Evolutionary conservation across 2,329 filamentous ascomycete genomes (phyloP).

Genomic region (Penicillium digitatum): DNA sequence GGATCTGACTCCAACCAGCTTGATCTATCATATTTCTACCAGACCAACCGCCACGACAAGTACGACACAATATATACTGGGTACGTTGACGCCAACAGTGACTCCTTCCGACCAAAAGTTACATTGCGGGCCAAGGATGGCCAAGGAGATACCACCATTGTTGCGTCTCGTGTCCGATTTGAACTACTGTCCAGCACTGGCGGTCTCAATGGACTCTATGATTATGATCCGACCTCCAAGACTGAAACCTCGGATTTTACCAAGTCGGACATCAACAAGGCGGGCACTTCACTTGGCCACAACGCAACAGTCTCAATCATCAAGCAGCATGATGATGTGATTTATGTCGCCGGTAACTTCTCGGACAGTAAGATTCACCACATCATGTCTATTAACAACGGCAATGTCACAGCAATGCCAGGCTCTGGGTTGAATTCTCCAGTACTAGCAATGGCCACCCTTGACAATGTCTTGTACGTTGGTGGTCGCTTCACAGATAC

Average conservation of each 20-base stretch:
- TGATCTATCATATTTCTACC: conserved; percentile 64
- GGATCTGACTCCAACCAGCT: conserved; percentile 44
- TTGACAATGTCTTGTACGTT: conserved; percentile 67
- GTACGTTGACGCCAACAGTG: conserved; percentile 69
- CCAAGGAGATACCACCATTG: conserved; percentile 64
- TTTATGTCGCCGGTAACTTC: conserved; percentile 83
- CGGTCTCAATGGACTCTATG: conserved; percentile 83
- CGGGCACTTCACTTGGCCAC: conserved; percentile 65
- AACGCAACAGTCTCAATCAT: conserved; percentile 68
- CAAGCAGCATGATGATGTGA: conserved; percentile 58
- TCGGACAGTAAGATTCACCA: conserved; percentile 65
- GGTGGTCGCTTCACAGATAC: conserved; percentile 83
- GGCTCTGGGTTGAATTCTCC: conserved; percentile 74
- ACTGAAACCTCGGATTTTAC: conserved; percentile 62
- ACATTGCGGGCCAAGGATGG: conserved; percentile 67
- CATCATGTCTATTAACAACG: conserved; percentile 67
- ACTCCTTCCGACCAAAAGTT: conserved; percentile 72
- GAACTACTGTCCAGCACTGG: conserved; percentile 58
- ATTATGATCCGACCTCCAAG: conserved; percentile 67
- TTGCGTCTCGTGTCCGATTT: conserved; percentile 86
- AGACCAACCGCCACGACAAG: conserved; percentile 95
- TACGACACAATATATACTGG: conserved; percentile 91
- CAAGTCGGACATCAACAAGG: conserved; percentile 69
- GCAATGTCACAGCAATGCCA: conserved; percentile 58
- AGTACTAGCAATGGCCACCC: conserved; percentile 67